Conservation (phyloP, 2,329 filamentous ascomycete species). For the Colletotrichum horii region DNA sequence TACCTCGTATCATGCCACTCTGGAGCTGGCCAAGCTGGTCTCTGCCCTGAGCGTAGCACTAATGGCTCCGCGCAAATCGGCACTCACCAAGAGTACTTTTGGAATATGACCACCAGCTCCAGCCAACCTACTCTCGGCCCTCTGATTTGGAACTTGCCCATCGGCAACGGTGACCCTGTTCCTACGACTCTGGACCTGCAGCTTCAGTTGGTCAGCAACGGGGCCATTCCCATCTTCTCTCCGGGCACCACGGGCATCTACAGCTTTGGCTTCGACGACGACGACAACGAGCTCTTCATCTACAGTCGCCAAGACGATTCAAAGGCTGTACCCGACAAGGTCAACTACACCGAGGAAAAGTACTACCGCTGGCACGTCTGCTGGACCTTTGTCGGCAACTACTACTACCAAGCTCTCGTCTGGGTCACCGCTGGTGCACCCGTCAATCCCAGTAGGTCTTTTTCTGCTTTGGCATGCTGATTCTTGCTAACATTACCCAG, state of each 20-base stretch:
- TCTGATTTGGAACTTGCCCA: constrained; percentile 15
- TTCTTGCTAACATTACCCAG: not conserved
- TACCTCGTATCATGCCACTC: constrained; percentile 18
- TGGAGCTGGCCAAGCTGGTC: constrained; percentile 14
- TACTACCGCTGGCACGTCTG: constrained; percentile 20
- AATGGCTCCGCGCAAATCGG: not conserved
- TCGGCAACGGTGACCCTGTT: not conserved
- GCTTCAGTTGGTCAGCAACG: constrained; percentile 9
- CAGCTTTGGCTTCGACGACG: constrained; percentile 8
- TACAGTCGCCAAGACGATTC: constrained; percentile 4
- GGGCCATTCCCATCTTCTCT: constrained; percentile 15
- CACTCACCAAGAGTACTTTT: not conserved
- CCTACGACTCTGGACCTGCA: not conserved
- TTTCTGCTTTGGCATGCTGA: not conserved
- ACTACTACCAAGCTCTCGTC: constrained; percentile 18
- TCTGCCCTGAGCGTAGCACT: constrained; percentile 2
- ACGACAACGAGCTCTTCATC: constrained; percentile 9
- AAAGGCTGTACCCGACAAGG: not conserved
- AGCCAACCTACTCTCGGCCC: not conserved
- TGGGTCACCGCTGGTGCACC: constrained; percentile 14
- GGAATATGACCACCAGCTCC: not conserved
- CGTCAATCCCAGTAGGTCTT: constrained; percentile 3
- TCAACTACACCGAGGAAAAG: not conserved
- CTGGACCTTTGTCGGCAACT: constrained; percentile 17
- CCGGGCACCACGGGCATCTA: not conserved